A percentile compares a stretch with the other conserved stretches of the same genome.
These are phyloP conservation scores for Aspergillus leporis DNA, from an alignment of 495 filamentous ascomycete species.

Conservation along the genomic window DNA sequence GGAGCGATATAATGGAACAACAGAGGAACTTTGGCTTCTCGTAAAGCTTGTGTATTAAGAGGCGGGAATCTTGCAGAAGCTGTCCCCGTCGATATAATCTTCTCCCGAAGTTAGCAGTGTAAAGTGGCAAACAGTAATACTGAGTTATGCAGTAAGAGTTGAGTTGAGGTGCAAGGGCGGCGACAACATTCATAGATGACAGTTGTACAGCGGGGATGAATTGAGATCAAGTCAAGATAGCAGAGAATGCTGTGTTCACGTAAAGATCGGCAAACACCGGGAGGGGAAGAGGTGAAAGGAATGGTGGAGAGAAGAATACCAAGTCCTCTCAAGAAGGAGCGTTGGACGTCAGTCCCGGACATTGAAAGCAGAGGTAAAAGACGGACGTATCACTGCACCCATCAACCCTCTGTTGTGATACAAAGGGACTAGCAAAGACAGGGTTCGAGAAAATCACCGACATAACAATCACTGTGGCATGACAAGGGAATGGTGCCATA, in stretches of 20 bases:
- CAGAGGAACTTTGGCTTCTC: constrained; percentile 2
- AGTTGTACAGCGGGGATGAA: background rate
- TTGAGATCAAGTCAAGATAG: constrained; percentile 3
- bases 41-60: constrained; percentile 9
- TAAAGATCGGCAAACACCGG: background rate
- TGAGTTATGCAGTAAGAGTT: background rate
- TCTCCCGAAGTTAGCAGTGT: background rate
- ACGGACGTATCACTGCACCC: background rate
- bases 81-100: constrained; percentile 10
- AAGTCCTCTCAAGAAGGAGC: constrained; percentile 17
- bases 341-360: constrained; percentile 2
- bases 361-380: background rate
- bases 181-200: background rate
- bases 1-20: too few relatives aligned
- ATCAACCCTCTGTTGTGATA: background rate
- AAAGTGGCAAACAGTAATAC: background rate
- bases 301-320: constrained; percentile 12
- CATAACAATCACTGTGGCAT: constrained; percentile 13
- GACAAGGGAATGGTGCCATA: constrained; percentile 20
- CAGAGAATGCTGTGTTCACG: constrained; percentile 5
- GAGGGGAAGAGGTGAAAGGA: constrained; percentile 2
- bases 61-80: constrained; percentile 3
- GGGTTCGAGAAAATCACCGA: background rate
- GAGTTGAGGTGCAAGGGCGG: background rate
- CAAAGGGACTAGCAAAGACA: background rate